phyloP scores from a whole-genome alignment of 306 rosid species.

The Dicorynia guianensis region DNA sequence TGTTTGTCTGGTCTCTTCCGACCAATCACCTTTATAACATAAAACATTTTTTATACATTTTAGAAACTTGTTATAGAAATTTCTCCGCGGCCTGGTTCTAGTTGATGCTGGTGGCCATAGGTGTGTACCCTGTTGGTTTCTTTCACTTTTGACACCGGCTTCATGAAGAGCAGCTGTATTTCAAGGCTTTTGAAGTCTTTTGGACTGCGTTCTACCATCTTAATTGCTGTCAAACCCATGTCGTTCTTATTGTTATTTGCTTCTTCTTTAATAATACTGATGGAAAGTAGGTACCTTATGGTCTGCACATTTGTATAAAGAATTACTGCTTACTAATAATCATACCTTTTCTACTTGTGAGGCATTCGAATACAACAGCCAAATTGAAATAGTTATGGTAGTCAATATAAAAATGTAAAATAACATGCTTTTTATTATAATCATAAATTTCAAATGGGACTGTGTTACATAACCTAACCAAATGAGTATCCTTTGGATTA shows the following conservation, averaged over 20 bases:
- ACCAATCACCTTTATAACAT: background rate
- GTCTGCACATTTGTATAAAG: background rate
- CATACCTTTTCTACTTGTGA: too few species aligned
- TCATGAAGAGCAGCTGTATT: background rate
- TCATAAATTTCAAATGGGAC: too few species aligned
- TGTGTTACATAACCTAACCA: too few species aligned
- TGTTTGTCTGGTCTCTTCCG: background rate
- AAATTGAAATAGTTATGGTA: too few species aligned
- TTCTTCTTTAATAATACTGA: background rate
- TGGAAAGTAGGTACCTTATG: constrained; percentile 6
- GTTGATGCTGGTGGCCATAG: too few species aligned
- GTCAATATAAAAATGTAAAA: too few species aligned
- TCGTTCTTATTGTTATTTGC: background rate
- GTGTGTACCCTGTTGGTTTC: too few species aligned
- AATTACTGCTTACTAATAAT: too few species aligned
- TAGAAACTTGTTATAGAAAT: background rate
- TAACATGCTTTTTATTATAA: too few species aligned
- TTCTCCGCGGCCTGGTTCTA: background rate
- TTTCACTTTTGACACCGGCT: background rate
- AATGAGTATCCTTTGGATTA: too few species aligned
- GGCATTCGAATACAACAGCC: too few species aligned
- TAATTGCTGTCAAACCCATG: background rate
- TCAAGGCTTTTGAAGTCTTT: constrained; percentile 18
- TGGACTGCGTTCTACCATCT: background rate
- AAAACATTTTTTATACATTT: too few species aligned